A percentile compares a stretch with the other conserved stretches of the same genome.
Conservation (phyloP, 169 alveolate species). For the Plasmodium fragile region DNA sequence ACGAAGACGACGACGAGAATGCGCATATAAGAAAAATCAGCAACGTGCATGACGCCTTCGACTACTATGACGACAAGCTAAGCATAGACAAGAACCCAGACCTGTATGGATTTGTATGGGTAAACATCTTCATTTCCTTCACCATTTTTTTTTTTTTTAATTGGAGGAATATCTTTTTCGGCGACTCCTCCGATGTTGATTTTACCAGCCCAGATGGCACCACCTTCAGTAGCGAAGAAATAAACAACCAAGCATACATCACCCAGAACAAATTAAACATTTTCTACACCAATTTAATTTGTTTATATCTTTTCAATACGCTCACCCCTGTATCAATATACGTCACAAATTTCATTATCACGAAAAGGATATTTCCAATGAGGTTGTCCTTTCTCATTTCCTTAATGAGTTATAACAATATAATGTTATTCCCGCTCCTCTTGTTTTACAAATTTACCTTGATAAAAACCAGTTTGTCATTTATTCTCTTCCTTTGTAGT, state of each 20-base stretch:
- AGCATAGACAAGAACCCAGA: constrained; percentile 62
- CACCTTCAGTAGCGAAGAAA: background rate
- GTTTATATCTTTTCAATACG: constrained; percentile 8
- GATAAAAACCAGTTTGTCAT: constrained; percentile 6
- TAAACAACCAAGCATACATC: background rate
- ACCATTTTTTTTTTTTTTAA: constrained; percentile 53
- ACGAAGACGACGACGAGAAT: constrained; percentile 23
- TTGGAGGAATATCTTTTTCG: constrained; percentile 29
- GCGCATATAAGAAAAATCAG: constrained; percentile 37
- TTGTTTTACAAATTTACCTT: constrained; percentile 40
- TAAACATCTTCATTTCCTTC: constrained; percentile 41
- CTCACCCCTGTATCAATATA: constrained; percentile 14
- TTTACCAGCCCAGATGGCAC: background rate
- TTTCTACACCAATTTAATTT: constrained; percentile 19
- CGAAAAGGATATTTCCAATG: constrained; percentile 20
- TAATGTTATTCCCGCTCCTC: constrained; percentile 39
- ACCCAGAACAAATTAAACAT: constrained; percentile 23
- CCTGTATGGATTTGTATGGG: constrained; percentile 60
- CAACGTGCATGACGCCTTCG: constrained; percentile 43
- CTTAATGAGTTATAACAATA: constrained; percentile 54
- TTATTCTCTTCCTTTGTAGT: background rate
- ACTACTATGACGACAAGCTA: constrained; percentile 60
- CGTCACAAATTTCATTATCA: constrained; percentile 8
- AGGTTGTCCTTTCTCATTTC: constrained; percentile 56
- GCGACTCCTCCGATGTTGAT: background rate